Evolutionary conservation across 805 yeast species (phyloP).

Genomic region (Kodamaea leandrae): DNA sequence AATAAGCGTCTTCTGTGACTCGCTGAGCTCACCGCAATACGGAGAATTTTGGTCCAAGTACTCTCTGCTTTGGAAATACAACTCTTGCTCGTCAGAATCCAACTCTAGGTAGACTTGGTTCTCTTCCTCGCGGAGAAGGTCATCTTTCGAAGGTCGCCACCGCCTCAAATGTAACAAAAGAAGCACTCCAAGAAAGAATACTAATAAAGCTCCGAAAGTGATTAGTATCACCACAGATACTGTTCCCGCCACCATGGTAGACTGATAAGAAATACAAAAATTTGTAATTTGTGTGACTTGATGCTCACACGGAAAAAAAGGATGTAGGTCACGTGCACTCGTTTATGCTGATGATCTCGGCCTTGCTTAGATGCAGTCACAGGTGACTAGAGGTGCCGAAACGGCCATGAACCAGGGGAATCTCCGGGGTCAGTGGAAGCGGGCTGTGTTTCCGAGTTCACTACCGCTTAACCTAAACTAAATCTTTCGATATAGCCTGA

Average conservation of each 20-base stretch:
- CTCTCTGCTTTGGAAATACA: slow-evolving; percentile 65
- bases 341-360: too few relatives aligned
- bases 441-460: too few relatives aligned
- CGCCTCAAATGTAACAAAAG: slow-evolving; percentile 2
- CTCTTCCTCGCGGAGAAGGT: slow-evolving; percentile 57
- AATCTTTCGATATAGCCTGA: too few relatives aligned
- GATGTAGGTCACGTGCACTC: background rate
- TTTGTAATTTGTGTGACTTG: slow-evolving; percentile 8
- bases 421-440: too few relatives aligned
- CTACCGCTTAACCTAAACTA: too few relatives aligned
- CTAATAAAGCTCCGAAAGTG: background rate
- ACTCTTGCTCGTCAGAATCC: slow-evolving; percentile 65
- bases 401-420: too few relatives aligned
- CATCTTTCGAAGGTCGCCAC: slow-evolving; percentile 44
- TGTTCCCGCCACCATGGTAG: background rate
- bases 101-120: slow-evolving; percentile 56
- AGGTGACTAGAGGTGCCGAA: too few relatives aligned
- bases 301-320: background rate
- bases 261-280: background rate
- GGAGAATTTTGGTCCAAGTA: slow-evolving; percentile 34
- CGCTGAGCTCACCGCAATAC: slow-evolving; percentile 41
- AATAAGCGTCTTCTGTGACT: slow-evolving; percentile 62
- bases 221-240: background rate
- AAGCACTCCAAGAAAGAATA: background rate
- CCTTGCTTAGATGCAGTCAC: too few relatives aligned